Evolutionary conservation across 1,284 basidiomycete species (phyloP), one percentile per base, ranked within the genome.

Genomic region (Puccinia hordei): DNA sequence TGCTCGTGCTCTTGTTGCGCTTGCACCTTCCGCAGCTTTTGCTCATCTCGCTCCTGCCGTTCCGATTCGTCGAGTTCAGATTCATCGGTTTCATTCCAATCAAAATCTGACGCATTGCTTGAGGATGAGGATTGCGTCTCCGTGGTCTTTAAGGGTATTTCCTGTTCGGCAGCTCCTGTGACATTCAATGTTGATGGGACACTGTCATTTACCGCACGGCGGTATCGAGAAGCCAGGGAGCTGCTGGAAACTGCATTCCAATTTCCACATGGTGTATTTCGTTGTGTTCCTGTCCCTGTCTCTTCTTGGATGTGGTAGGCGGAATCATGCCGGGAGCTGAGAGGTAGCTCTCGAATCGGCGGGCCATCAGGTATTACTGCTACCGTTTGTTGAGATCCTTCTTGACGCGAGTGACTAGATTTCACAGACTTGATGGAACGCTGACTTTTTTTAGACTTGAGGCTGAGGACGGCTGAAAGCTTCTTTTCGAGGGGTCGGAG

Each of bases 51-150:
- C 22, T 66, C 61, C 72, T 51, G 53, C 8, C 30, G 30, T 38
- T 74, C 72, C 3, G 33, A 19, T 76, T 66, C 74, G 38, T 76
- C 74, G 10, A 76, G 74, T 38, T 76, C 74, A 22, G 74, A 76
- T 49, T 76, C 74, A 38, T 76, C 74, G 38, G 59, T 61, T 61
- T 72, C 66, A 35, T 72, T 55, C 68, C 68, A 79, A 24, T 72
- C 55, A 38, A 72, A 71, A 33, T 53, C 49, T 17, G 72, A 24
- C n/a, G 46, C 72, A 49, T n/a, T 55, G 46, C 44, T n/a, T 51
- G 69, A 55, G 19, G 30, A 9, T 46, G 65, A 44, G 17, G 61
- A 63, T n/a, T 30, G 44, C 24, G 44, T 33, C n/a, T 17, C 44
- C 46, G 6, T 30, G 33, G 69, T 17, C 10, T 30, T 49, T 17